Base-by-base conservation (phyloP, 148 eudicot genomes). In the Chenopodium berlandieri region DNA sequence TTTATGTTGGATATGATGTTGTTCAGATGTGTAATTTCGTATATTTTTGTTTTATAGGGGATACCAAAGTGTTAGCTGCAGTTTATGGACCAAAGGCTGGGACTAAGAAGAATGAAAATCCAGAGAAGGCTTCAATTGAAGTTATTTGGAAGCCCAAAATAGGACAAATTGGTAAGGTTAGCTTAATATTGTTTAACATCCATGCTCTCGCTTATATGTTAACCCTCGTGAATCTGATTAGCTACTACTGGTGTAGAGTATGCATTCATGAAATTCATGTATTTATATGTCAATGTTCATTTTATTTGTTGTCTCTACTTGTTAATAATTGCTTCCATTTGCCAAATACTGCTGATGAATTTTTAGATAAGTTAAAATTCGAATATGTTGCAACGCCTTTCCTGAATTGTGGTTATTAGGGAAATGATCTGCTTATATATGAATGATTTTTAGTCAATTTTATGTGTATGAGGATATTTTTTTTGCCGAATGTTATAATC, bases 131-230 rank as follows among this genome's bases (percentile, higher is more conserved):
- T 86, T 92, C 88, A 78, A 78, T 95, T 82, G 97, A 93, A 89
- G 97, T 95, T 52, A 86, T 89, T 86, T 93, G 97, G 98, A 95
- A 95, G 92, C 92, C 94, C 10, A 95, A 93, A 86, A 91, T 94
- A 0, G 97, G 98, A 73, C 97, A 92, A 88, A 86, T 86, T 82
- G 97, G 98, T 95, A 81, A 84, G 88, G 11, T 23, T 75, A 30
- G 44, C 73, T 79, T 73, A 5, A 5, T 25, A 48, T 31, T 30
- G 32, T 71, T 30, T 13, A 31, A 2, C 68, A 16, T 56, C 4
- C 19, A 77, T 81, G 64, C 6, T 82, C 47, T 69, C 60, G 23
- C 34, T 32, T 17, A 47, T 9, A 16, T 44, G 62, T 12, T 13
- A 6, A 9, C 23, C 54, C 14, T 27, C 32, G 75, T 75, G 54